Conservation (phyloP, 2,329 filamentous ascomycete species). For the Penicillium sp. region DNA sequence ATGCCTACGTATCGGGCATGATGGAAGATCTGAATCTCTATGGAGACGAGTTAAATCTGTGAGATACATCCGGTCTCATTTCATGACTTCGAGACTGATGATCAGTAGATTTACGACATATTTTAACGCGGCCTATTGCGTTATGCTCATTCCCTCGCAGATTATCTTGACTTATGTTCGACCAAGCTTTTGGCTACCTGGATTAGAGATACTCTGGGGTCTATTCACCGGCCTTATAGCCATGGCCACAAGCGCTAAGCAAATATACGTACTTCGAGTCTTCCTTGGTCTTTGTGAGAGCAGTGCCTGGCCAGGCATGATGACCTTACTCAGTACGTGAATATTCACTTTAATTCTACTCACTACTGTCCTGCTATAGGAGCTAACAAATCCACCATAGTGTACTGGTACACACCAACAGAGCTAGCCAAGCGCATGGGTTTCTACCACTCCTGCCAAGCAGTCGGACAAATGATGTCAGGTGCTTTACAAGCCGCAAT, state of each 20-base stretch:
- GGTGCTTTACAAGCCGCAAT: conserved; percentile 34
- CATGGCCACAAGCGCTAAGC: conserved; percentile 28
- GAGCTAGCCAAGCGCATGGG: conserved; percentile 36
- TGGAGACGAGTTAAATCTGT: conserved; percentile 27
- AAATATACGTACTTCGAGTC: conserved; percentile 31
- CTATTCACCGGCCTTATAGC: conserved; percentile 32
- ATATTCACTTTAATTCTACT: background rate
- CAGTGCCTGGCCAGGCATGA: conserved; percentile 32
- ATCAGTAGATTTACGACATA: conserved; percentile 38
- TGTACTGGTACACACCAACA: conserved; percentile 42
- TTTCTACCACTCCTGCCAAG: conserved; percentile 34
- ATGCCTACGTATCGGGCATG: conserved; percentile 32
- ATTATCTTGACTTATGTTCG: conserved; percentile 41
- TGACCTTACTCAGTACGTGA: conserved; percentile 30
- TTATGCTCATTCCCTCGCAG: conserved; percentile 44
- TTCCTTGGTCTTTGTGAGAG: conserved; percentile 33
- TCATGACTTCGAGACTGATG: background rate
- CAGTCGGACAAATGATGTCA: conserved; percentile 32
- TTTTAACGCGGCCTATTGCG: conserved; percentile 42
- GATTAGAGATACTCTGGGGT: conserved; percentile 31
- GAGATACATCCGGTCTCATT: background rate
- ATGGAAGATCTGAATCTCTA: conserved; percentile 24
- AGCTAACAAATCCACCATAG: background rate
- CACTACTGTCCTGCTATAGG: background rate
- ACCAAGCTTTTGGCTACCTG: conserved; percentile 31